Conservation (phyloP, 75 land plant species). For the Larix kaempferi region DNA sequence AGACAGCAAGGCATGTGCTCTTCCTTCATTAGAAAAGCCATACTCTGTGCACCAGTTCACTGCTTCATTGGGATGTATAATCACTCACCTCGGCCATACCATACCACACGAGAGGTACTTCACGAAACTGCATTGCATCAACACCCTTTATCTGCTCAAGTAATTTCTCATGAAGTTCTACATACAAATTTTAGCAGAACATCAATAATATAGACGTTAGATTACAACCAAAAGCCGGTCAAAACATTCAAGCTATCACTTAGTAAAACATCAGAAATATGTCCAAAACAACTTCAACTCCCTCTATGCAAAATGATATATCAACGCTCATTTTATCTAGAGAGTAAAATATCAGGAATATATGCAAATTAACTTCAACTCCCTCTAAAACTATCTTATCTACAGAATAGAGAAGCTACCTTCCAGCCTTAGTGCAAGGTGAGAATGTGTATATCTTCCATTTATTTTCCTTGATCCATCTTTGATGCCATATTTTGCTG, state of each 20-base stretch:
- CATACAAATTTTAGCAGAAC: conserved; percentile 1
- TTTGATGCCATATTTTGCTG: conserved; percentile 48
- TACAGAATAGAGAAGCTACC: conserved; percentile 31
- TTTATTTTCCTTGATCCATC: conserved; percentile 71
- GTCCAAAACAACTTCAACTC: background rate
- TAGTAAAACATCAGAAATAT: background rate
- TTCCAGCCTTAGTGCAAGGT: conserved; percentile 73
- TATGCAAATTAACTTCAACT: background rate
- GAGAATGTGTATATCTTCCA: conserved; percentile 82
- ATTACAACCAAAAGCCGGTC: background rate
- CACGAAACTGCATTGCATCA: conserved; percentile 47
- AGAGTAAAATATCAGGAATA: background rate
- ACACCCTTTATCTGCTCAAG: conserved; percentile 71
- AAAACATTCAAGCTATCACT: background rate
- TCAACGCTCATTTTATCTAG: background rate
- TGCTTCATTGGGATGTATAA: no score
- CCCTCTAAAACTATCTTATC: background rate
- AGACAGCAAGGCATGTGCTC: no score
- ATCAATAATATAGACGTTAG: background rate
- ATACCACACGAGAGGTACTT: conserved; percentile 63
- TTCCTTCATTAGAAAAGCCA: no score
- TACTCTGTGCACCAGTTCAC: no score
- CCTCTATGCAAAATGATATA: background rate
- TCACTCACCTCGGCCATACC: conserved; percentile 90
- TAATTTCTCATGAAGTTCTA: conserved; percentile 59